phyloP scores from a whole-genome alignment of 129 eudicot species.

The Apium graveolens region DNA sequence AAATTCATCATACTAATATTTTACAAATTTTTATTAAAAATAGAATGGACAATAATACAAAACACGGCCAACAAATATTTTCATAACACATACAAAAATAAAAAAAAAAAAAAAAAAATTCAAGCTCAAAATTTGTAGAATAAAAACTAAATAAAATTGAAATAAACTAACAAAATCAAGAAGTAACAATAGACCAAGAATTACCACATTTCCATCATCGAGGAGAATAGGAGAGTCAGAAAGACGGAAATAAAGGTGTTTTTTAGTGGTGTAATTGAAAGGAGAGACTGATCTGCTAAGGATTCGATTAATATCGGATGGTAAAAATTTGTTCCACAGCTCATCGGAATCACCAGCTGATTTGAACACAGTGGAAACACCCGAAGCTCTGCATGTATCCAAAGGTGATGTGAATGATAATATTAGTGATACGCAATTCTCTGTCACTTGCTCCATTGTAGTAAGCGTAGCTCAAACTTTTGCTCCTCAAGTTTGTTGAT shows the following conservation, averaged over 20 bases:
- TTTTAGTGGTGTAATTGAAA: constrained; percentile 21
- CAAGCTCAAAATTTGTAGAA: no score
- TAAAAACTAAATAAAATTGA: no score
- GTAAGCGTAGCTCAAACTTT: no score
- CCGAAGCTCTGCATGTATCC: constrained; percentile 46
- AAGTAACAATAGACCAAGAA: no score
- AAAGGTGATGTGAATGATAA: constrained; percentile 47
- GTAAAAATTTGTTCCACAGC: constrained; percentile 61
- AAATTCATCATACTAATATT: background rate
- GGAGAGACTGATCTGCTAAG: constrained; percentile 25
- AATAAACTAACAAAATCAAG: no score
- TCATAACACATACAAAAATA: background rate
- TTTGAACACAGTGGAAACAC: constrained; percentile 32
- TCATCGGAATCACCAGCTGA: constrained; percentile 44
- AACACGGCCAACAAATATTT: background rate
- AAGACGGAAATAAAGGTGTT: constrained; percentile 36
- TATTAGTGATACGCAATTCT: constrained; percentile 41
- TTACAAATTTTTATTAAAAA: no score
- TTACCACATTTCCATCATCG: constrained; percentile 39
- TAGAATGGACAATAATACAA: background rate
- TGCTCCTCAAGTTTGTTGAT: no score
- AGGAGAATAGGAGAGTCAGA: constrained; percentile 32
- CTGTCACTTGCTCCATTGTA: constrained; percentile 28
- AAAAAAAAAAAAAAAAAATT: no score
- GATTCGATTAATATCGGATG: constrained; percentile 29